A percentile compares a stretch with the other conserved stretches of the same genome.
phyloP scores from a whole-genome alignment of 2,329 filamentous ascomycete species.

The Coniochaeta pulveracea region DNA sequence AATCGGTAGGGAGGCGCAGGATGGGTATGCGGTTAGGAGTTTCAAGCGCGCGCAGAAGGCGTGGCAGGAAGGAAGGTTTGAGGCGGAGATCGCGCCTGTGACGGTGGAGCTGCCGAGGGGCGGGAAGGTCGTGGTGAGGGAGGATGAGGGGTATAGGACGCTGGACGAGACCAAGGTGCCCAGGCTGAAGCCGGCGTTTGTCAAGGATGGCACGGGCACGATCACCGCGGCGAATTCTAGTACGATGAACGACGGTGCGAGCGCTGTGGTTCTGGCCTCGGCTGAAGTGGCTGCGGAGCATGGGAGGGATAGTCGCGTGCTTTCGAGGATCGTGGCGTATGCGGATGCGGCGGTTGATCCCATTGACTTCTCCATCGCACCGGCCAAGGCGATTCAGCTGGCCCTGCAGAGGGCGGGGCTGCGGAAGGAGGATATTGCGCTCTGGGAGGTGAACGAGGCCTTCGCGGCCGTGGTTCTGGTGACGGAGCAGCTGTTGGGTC shows the following conservation, averaged over 20 bases:
- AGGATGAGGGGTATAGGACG: slow-evolving; percentile 83
- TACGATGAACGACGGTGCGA: slow-evolving; percentile 89
- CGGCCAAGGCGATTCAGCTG: slow-evolving; percentile 82
- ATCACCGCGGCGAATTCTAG: slow-evolving; percentile 93
- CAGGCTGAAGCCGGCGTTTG: slow-evolving; percentile 82
- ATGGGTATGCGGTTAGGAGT: slow-evolving; percentile 78
- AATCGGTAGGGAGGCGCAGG: slow-evolving; percentile 76
- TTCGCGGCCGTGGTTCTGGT: slow-evolving; percentile 94
- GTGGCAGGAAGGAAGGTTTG: slow-evolving; percentile 73
- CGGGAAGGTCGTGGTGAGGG: slow-evolving; percentile 66
- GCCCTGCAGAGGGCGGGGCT: slow-evolving; percentile 83
- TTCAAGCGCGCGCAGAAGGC: slow-evolving; percentile 86
- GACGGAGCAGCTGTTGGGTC: slow-evolving; percentile 76
- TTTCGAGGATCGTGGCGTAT: slow-evolving; percentile 77
- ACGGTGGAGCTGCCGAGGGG: slow-evolving; percentile 77
- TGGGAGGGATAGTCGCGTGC: slow-evolving; percentile 63
- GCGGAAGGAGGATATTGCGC: slow-evolving; percentile 77
- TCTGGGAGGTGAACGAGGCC: slow-evolving; percentile 99
- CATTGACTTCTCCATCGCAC: slow-evolving; percentile 90
- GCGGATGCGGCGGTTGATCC: slow-evolving; percentile 86
- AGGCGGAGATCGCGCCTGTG: slow-evolving; percentile 82
- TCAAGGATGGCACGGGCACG: slow-evolving; percentile 73
- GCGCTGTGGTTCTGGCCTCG: slow-evolving; percentile 75
- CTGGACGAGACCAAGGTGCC: slow-evolving; percentile 79
- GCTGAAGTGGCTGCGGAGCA: slow-evolving; percentile 72